phyloP scores from a whole-genome alignment of 768 basidiomycete species.

The Cyclocybe aegerita region DNA sequence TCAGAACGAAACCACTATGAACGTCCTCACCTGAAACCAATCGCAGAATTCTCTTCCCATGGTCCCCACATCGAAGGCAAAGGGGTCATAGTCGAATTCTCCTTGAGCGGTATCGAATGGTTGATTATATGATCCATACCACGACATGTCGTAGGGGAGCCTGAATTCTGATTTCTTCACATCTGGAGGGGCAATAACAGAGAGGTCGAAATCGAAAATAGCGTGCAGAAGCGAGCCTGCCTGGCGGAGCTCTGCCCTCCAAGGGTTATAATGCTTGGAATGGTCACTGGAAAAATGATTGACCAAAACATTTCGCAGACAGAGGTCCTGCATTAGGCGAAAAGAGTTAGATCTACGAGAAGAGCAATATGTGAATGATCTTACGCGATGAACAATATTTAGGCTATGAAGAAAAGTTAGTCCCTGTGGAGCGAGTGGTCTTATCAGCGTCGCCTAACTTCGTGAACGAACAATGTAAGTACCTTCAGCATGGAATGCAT shows the following conservation, averaged over 20 bases:
- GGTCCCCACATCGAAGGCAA: conserved; percentile 23
- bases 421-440: conserved; percentile 6
- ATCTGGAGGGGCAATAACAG: conserved; percentile 16
- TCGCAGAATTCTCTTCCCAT: conserved; percentile 14
- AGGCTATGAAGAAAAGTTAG: conserved; percentile 18
- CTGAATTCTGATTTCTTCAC: neutral
- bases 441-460: neutral
- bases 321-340: conserved; percentile 8
- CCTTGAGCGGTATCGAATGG: conserved; percentile 17
- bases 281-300: conserved; percentile 11
- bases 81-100: conserved; percentile 26
- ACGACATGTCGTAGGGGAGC: conserved; percentile 12
- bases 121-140: conserved; percentile 1
- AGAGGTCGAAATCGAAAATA: conserved; percentile 22
- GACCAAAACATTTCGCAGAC: conserved; percentile 15
- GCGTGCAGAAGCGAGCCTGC: conserved; percentile 15
- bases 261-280: neutral
- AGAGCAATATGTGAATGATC: neutral
- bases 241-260: conserved; percentile 4
- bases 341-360: neutral
- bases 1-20: no score
- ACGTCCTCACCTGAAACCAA: conserved; percentile 10
- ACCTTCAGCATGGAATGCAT: conserved; percentile 21
- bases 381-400: conserved; percentile 21
- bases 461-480: neutral